These are phyloP conservation scores for Calocybe cyanea DNA, from an alignment of 768 basidiomycete genomes.

Conservation along the genomic window DNA sequence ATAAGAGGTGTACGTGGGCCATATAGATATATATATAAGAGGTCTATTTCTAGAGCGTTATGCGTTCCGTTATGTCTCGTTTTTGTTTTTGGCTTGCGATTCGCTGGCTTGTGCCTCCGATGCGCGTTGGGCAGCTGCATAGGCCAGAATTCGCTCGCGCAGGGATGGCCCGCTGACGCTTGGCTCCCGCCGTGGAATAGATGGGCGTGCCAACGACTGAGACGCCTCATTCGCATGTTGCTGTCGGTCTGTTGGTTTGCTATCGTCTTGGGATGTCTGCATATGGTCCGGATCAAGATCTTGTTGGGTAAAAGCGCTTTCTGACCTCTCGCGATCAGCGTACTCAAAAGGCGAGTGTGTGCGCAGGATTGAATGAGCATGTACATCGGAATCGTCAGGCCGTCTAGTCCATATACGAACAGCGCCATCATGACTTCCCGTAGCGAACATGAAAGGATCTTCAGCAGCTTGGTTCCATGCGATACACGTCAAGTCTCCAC, in stretches of 20 bases:
- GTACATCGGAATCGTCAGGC: slow-evolving; percentile 15
- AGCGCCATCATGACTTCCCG: slow-evolving; percentile 73
- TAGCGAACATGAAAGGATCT: slow-evolving; percentile 70
- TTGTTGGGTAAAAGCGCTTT: slow-evolving; percentile 8
- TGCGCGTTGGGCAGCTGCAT: slow-evolving; percentile 15
- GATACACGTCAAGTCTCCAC: slow-evolving; percentile 74
- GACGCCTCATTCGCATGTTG: neutral
- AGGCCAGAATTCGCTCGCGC: slow-evolving; percentile 11
- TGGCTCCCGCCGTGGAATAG: neutral
- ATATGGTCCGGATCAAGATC: slow-evolving; percentile 3
- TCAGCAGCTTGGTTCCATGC: slow-evolving; percentile 73
- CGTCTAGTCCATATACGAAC: slow-evolving; percentile 69
- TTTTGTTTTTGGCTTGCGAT: neutral
- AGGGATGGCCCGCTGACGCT: slow-evolving; percentile 8
- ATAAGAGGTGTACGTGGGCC: too few relatives aligned
- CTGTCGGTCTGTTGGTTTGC: neutral
- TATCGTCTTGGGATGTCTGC: neutral
- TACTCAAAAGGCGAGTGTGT: slow-evolving; percentile 18
- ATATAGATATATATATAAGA: too few relatives aligned
- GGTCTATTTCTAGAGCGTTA: too few relatives aligned
- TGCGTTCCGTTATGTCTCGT: neutral
- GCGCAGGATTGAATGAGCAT: slow-evolving; percentile 9
- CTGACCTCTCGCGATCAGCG: slow-evolving; percentile 11
- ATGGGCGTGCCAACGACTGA: neutral
- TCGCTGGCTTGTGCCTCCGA: slow-evolving; percentile 5